Percentiles rank a stretch among this genome's conserved stretches.
phyloP scores from a whole-genome alignment of 75 land plant species.

The Cryptomeria japonica region DNA sequence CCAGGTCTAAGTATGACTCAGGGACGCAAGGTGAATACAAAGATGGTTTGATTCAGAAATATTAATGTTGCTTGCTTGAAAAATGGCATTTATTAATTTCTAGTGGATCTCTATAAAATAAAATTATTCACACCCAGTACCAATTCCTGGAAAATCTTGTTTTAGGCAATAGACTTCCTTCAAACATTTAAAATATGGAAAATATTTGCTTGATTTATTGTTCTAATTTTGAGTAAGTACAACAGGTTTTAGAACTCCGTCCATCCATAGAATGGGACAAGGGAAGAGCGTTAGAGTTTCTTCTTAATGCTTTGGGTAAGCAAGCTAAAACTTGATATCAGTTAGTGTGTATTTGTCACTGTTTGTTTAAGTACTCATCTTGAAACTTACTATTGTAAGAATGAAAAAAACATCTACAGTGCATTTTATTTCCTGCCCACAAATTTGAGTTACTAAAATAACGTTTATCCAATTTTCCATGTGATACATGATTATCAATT shows the following conservation, averaged over 20 bases:
- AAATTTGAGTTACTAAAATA: background rate
- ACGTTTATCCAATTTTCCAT: background rate
- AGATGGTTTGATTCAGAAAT: background rate
- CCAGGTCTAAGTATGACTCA: conserved; percentile 62
- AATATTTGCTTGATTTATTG: background rate
- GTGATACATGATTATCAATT: background rate
- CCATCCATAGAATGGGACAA: conserved; percentile 70
- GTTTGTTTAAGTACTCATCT: background rate
- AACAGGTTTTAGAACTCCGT: conserved; percentile 64
- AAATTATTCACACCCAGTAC: background rate
- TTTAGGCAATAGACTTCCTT: background rate
- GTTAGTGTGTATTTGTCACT: background rate
- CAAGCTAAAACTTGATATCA: background rate
- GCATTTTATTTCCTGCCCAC: background rate
- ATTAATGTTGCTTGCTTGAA: background rate
- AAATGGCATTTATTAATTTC: background rate
- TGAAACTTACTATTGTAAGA: background rate
- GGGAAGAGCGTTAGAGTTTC: conserved; percentile 58
- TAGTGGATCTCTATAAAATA: background rate
- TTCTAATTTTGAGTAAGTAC: background rate
- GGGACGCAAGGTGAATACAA: conserved; percentile 71
- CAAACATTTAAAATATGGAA: background rate
- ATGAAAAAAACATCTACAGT: background rate
- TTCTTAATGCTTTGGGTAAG: conserved; percentile 51
- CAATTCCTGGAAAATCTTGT: background rate